A percentile compares a stretch with the other conserved stretches of the same genome.
Conservation (phyloP, 352 stramenopile species). For the Phytophthora pisi region DNA sequence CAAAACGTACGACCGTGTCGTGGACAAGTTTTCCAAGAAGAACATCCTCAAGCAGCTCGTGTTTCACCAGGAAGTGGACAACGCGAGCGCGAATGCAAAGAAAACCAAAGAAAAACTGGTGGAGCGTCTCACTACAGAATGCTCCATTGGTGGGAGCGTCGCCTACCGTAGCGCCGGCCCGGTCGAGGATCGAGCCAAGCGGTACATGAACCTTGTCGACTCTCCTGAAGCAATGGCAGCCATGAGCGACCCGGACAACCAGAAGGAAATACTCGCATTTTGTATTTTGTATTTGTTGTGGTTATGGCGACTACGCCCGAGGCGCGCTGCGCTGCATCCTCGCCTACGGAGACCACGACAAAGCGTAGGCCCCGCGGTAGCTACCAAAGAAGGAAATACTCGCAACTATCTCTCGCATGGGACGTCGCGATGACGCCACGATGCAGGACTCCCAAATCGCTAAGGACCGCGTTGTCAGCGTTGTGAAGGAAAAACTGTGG, state of each 20-base stretch:
- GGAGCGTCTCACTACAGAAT: background rate
- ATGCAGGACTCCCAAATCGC: background rate
- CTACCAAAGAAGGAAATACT: slow-evolving; percentile 1
- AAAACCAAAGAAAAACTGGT: background rate
- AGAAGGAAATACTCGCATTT: background rate
- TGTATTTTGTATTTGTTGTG: no score
- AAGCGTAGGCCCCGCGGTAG: no score
- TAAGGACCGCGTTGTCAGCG: background rate
- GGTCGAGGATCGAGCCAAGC: background rate
- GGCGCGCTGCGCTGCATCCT: no score
- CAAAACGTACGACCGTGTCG: background rate
- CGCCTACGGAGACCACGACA: no score
- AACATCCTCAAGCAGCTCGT: background rate
- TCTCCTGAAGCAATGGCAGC: background rate
- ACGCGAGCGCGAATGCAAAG: background rate
- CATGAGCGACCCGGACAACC: background rate
- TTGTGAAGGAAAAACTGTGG: background rate
- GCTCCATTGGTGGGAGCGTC: background rate
- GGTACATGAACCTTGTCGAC: background rate
- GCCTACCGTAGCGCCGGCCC: background rate
- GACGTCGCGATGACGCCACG: background rate
- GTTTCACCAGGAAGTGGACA: background rate
- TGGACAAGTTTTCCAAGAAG: background rate
- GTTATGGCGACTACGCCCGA: no score
- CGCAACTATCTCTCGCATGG: background rate